Conservation (phyloP, 352 stramenopile genomes). For the Globisporangium irregulare region DNA sequence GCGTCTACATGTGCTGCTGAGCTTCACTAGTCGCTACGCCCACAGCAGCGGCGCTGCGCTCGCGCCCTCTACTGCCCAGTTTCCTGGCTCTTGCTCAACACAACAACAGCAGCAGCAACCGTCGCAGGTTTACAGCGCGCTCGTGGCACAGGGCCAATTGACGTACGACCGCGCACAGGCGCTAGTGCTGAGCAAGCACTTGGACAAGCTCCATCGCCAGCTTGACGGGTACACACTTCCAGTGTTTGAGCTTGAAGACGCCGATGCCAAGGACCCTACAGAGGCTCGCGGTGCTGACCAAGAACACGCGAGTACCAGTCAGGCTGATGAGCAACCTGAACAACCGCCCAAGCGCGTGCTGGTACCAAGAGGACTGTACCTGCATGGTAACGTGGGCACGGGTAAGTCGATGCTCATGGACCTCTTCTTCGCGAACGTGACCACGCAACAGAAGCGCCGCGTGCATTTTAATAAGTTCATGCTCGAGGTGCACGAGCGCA, state of each 20-base stretch:
- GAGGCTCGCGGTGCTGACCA: background rate
- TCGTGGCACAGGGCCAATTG: constrained; percentile 25
- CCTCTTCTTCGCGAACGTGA: constrained; percentile 84
- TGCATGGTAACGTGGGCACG: constrained; percentile 93
- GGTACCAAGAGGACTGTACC: constrained; percentile 90
- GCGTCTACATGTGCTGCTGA: background rate
- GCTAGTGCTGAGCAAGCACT: constrained; percentile 29
- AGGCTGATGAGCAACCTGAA: background rate
- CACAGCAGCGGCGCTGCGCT: background rate
- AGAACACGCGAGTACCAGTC: background rate
- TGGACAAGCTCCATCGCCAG: constrained; percentile 63
- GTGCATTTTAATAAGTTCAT: constrained; percentile 99
- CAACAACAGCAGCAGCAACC: constrained; percentile 11
- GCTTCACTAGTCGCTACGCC: background rate
- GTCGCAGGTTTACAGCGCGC: constrained; percentile 30
- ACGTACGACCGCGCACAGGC: constrained; percentile 32
- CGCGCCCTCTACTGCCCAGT: background rate
- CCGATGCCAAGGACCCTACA: background rate
- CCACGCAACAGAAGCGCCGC: constrained; percentile 73
- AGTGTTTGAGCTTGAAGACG: constrained; percentile 10
- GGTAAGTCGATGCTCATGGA: constrained; percentile 98
- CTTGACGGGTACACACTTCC: constrained; percentile 55
- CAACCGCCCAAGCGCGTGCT: constrained; percentile 23
- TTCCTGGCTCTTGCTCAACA: background rate
- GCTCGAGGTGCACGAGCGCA: constrained; percentile 91